phyloP scores from a whole-genome alignment of 192 early-diverging fungal genomes.

The Pilobolus umbonatus region DNA sequence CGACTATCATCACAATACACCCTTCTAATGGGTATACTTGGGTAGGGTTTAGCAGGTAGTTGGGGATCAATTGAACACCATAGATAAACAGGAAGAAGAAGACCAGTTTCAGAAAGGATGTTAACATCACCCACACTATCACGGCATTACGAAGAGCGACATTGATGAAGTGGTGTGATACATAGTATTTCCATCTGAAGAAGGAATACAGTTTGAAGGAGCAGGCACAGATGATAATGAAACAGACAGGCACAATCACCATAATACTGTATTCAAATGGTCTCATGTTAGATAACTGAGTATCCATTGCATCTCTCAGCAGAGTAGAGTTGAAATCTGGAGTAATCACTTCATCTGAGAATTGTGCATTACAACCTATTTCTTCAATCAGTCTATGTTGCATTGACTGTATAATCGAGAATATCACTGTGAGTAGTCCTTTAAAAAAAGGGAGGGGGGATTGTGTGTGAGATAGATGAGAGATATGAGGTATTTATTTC shows the following conservation, averaged over 20 bases:
- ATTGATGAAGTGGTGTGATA: background rate
- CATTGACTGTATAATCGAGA: conserved; percentile 3
- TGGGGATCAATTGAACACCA: conserved; percentile 2
- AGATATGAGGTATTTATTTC: background rate
- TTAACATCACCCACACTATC: background rate
- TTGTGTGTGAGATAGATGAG: background rate
- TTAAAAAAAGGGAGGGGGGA: background rate
- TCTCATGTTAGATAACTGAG: background rate
- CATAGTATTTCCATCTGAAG: background rate
- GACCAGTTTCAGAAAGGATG: background rate
- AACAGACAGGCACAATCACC: background rate
- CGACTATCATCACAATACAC: background rate
- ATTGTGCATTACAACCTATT: background rate
- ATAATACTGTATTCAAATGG: background rate
- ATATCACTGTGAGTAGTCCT: background rate
- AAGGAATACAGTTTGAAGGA: background rate
- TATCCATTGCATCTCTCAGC: background rate
- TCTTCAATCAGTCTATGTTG: conserved; percentile 6
- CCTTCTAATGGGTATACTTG: background rate
- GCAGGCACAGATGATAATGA: background rate
- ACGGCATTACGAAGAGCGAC: background rate
- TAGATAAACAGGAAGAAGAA: conserved; percentile 3
- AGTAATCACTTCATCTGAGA: too few species aligned
- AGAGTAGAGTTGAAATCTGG: background rate
- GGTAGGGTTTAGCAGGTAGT: background rate